These are phyloP conservation scores for Juglanconis sp. DNA, from an alignment of 2,329 filamentous ascomycete genomes.

Conservation along the genomic window DNA sequence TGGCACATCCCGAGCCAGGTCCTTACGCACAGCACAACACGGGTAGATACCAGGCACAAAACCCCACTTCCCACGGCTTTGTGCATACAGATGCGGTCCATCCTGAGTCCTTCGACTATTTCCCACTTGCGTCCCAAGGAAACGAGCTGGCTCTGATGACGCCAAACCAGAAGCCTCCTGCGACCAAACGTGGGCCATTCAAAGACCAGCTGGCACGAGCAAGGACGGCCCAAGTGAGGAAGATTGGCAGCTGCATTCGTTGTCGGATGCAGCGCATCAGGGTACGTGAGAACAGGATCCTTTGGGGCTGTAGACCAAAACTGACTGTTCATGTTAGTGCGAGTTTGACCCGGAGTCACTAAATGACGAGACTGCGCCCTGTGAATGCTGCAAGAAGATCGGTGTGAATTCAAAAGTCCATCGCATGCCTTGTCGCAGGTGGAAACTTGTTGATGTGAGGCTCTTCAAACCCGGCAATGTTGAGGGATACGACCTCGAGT, in stretches of 20 bases:
- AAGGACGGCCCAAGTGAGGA: conserved; percentile 54
- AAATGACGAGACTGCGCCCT: conserved; percentile 42
- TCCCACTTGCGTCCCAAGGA: conserved; percentile 15
- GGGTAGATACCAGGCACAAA: background rate
- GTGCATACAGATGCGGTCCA: conserved; percentile 4
- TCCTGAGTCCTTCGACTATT: conserved; percentile 4
- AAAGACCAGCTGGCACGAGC: conserved; percentile 48
- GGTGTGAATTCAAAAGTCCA: conserved; percentile 48
- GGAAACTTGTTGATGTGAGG: conserved; percentile 57
- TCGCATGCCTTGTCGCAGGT: conserved; percentile 56
- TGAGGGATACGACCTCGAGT: conserved; percentile 47
- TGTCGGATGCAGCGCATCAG: conserved; percentile 62
- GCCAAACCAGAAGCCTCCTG: conserved; percentile 33
- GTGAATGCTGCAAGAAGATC: conserved; percentile 50
- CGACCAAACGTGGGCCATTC: conserved; percentile 51
- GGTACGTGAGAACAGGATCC: conserved; percentile 36
- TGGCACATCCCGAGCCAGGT: background rate
- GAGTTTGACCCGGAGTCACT: conserved; percentile 40
- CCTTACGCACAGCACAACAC: background rate
- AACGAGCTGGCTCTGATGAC: conserved; percentile 23
- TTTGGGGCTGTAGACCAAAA: background rate
- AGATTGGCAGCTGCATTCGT: conserved; percentile 57
- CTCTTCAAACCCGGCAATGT: conserved; percentile 59
- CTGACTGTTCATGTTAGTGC: conserved; percentile 39
- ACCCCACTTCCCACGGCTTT: conserved; percentile 2